Conservation (phyloP, 83 land plant genomes). For the Picea abies region DNA sequence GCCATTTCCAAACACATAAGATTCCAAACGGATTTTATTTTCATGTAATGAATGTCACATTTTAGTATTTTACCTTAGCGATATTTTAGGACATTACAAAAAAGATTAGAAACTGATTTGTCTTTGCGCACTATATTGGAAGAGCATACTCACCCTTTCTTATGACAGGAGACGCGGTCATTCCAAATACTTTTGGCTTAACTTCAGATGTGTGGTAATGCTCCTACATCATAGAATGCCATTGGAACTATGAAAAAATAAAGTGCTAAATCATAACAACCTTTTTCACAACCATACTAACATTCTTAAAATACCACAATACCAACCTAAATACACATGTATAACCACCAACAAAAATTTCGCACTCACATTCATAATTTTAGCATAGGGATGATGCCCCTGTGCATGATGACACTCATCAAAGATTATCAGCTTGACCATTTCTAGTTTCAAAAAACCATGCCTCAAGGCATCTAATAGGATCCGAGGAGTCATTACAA, state of each 20-base stretch:
- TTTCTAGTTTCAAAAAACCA: conserved; percentile 59
- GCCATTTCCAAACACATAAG: not conserved
- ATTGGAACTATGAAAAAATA: not conserved
- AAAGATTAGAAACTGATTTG: not conserved
- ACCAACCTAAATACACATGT: not conserved
- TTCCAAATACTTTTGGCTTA: conserved; percentile 89
- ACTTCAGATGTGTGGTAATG: conserved; percentile 47
- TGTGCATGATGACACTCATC: conserved; percentile 93
- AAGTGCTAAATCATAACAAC: not conserved
- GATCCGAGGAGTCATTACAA: conserved; percentile 95
- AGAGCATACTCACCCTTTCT: conserved; percentile 63
- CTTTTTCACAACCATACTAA: not conserved
- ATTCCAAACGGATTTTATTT: not conserved
- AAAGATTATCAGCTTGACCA: conserved; percentile 61
- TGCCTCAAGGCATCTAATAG: conserved; percentile 71
- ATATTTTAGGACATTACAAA: not conserved
- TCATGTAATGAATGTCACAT: not conserved
- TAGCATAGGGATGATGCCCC: conserved; percentile 78
- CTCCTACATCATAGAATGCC: conserved; percentile 36
- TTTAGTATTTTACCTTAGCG: no score
- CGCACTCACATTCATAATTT: conserved; percentile 77
- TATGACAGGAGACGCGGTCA: conserved; percentile 93
- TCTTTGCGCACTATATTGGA: not conserved
- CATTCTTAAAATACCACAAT: not conserved
- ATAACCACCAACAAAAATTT: not conserved